Evolutionary conservation across 23 red algal species (phyloP).

Genomic region (Gracilaria vermiculophylla): DNA sequence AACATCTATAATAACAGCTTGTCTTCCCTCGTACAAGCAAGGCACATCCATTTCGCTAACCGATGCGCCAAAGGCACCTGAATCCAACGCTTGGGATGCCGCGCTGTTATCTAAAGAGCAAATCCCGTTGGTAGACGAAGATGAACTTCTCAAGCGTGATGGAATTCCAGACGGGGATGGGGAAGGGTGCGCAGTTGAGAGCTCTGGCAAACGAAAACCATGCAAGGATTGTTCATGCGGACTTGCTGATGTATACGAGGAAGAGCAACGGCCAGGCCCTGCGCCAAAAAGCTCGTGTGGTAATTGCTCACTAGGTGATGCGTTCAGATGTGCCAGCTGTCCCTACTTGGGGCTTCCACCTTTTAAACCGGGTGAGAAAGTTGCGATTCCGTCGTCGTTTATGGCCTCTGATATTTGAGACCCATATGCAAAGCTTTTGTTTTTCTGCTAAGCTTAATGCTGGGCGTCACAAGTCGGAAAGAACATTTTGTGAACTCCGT

Average conservation of each 20-base stretch:
- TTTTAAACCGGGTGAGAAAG: conserved; percentile 80
- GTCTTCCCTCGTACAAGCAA: conserved; percentile 7
- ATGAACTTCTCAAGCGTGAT: conserved; percentile 22
- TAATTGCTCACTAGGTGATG: conserved; percentile 85
- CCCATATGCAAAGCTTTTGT: not conserved
- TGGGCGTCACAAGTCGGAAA: too few species aligned
- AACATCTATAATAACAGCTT: not conserved
- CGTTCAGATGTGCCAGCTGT: conserved; percentile 87
- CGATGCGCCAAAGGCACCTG: not conserved
- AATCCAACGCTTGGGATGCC: conserved; percentile 19
- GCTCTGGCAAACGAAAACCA: conserved; percentile 53
- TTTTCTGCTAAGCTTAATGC: too few species aligned
- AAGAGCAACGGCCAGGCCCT: not conserved
- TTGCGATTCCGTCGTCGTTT: conserved; percentile 55
- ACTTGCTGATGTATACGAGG: conserved; percentile 45
- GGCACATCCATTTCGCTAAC: conserved; percentile 28
- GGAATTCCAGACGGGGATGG: conserved; percentile 31
- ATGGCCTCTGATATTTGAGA: conserved; percentile 75
- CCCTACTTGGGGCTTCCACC: conserved; percentile 94
- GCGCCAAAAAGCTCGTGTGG: conserved; percentile 36
- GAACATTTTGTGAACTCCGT: too few species aligned
- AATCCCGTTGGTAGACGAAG: conserved; percentile 42
- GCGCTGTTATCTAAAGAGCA: conserved; percentile 11
- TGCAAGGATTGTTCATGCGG: conserved; percentile 83
- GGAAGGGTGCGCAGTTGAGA: not conserved